Evolutionary conservation across 257 asterid genomes (phyloP).

Genomic region (Anisodus acutangulus): DNA sequence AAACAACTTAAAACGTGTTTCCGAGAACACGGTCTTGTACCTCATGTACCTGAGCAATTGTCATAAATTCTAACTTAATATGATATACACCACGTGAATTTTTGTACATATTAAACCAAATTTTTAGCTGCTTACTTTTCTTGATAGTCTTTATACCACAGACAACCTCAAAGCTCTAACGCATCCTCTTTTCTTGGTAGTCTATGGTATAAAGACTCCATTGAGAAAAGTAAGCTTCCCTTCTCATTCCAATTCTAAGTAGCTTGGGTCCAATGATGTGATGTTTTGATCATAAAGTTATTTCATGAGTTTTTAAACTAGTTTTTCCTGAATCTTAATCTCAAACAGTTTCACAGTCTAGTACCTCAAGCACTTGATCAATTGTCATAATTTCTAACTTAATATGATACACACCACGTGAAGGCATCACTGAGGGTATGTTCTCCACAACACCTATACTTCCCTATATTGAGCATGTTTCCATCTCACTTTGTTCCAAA

Average conservation of each 20-base stretch:
- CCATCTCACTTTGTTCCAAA: too few relatives aligned
- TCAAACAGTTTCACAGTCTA: neutral
- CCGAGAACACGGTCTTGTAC: too few relatives aligned
- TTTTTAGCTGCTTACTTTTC: too few relatives aligned
- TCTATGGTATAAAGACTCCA: too few relatives aligned
- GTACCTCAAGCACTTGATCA: neutral
- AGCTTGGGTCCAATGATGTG: neutral
- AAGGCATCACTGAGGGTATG: neutral
- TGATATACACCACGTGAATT: neutral
- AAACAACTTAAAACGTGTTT: neutral
- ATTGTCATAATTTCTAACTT: neutral
- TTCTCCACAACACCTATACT: slow-evolving; percentile 20
- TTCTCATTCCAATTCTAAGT: too few relatives aligned
- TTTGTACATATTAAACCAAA: too few relatives aligned
- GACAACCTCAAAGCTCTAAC: too few relatives aligned
- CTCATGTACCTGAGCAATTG: neutral
- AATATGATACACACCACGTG: neutral
- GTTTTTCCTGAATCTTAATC: neutral
- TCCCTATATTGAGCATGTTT: neutral
- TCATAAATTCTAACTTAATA: neutral
- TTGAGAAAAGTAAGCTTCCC: too few relatives aligned
- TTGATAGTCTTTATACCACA: too few relatives aligned
- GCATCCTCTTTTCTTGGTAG: too few relatives aligned
- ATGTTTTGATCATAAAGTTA: neutral
- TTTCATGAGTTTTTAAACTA: neutral